Percentiles rank a stretch among this genome's conserved stretches.
Conservation (phyloP, 192 early-diverging fungal species). For the Jimgerdemannia lactiflua region DNA sequence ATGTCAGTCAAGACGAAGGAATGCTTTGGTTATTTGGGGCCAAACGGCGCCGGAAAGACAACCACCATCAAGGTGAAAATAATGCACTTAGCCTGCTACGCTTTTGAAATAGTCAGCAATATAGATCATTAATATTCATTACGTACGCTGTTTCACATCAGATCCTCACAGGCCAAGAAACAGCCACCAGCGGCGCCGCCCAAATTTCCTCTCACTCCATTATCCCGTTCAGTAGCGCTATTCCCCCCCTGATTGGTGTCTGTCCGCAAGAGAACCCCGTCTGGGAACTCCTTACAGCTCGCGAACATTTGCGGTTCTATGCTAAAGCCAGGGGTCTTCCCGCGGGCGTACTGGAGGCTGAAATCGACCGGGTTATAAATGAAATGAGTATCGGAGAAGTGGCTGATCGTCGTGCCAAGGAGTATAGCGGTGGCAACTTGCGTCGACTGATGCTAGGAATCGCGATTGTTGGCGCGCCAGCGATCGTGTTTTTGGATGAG, state of each 20-base stretch:
- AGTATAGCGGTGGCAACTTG: slow-evolving; percentile 57
- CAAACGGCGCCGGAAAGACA: slow-evolving; percentile 40
- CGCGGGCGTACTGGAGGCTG: slow-evolving; percentile 33
- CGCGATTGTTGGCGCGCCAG: slow-evolving; percentile 64
- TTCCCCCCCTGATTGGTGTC: slow-evolving; percentile 64
- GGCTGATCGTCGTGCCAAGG: slow-evolving; percentile 50
- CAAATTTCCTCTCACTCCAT: slow-evolving; percentile 56
- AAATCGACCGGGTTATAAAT: not conserved
- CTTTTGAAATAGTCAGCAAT: no score
- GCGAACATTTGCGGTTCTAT: slow-evolving; percentile 73
- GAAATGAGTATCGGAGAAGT: slow-evolving; percentile 54
- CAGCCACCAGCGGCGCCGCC: slow-evolving; percentile 52
- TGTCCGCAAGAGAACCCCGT: slow-evolving; percentile 75
- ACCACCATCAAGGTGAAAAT: not conserved
- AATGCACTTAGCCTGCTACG: not conserved
- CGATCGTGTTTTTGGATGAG: slow-evolving; percentile 76
- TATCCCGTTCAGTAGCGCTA: slow-evolving; percentile 42
- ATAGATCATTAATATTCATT: no score
- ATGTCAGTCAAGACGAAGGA: slow-evolving; percentile 43
- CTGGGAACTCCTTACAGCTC: slow-evolving; percentile 70
- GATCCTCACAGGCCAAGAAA: slow-evolving; percentile 69
- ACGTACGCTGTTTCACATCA: slow-evolving; percentile 1
- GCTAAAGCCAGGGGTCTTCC: slow-evolving; percentile 65
- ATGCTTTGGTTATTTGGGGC: slow-evolving; percentile 21
- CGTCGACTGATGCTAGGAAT: slow-evolving; percentile 41